phyloP scores from a whole-genome alignment of 345 rosid genomes.

The Iberis pinnata region DNA sequence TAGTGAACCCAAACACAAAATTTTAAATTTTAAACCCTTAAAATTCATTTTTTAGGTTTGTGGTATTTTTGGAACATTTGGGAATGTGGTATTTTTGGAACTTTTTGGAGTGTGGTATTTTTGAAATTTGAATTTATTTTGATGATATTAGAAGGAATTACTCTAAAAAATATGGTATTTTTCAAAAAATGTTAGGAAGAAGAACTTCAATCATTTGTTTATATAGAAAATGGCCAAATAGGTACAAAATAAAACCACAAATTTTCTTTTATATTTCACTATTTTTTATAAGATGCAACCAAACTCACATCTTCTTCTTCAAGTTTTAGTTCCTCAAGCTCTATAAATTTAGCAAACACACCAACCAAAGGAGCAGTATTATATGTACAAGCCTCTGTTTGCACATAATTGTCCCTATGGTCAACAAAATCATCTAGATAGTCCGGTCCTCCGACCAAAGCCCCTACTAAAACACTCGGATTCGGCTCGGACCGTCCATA shows the following conservation, averaged over 20 bases:
- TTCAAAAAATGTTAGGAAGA: not conserved
- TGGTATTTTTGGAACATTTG: no score
- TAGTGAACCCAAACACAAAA: no score
- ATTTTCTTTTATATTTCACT: not conserved
- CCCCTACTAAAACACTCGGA: constrained; percentile 59
- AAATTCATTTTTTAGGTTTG: no score
- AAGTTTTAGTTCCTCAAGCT: constrained; percentile 36
- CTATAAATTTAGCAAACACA: constrained; percentile 54
- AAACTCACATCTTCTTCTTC: constrained; percentile 25
- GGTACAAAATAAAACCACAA: no score
- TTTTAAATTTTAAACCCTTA: no score
- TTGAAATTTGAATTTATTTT: no score
- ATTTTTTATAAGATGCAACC: constrained; percentile 48
- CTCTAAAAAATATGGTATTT: no score
- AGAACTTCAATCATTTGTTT: no score
- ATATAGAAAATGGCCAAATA: no score
- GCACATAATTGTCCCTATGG: constrained; percentile 43
- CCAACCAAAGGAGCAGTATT: constrained; percentile 64
- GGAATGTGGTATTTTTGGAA: no score
- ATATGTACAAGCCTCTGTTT: constrained; percentile 51
- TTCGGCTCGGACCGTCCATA: constrained; percentile 39
- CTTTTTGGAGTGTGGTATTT: no score
- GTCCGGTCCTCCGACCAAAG: constrained; percentile 71
- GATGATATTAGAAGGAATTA: no score
- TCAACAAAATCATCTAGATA: constrained; percentile 42